These are phyloP conservation scores for Paramyrothecium roridum DNA, from an alignment of 2,329 filamentous ascomycete species.

Conservation along the genomic window DNA sequence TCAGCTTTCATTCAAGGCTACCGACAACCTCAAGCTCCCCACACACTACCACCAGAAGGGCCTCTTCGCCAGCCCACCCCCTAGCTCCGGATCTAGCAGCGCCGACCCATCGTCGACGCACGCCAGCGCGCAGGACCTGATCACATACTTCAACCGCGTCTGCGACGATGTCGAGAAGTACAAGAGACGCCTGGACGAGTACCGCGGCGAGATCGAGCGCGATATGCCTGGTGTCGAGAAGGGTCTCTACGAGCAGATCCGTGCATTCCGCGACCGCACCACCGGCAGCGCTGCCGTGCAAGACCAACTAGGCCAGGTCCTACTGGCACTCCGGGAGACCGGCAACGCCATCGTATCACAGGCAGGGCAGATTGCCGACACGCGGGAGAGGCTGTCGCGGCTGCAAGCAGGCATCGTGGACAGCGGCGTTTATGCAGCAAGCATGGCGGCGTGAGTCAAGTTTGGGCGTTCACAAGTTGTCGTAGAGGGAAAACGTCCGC, in stretches of 20 bases:
- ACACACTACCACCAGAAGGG: slow-evolving; percentile 48
- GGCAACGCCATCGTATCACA: slow-evolving; percentile 36
- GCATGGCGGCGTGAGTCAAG: slow-evolving; percentile 23
- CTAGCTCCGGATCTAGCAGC: slow-evolving; percentile 21
- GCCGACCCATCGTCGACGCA: slow-evolving; percentile 31
- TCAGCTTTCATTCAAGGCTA: slow-evolving; percentile 67
- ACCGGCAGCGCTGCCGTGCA: slow-evolving; percentile 25
- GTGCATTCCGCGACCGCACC: slow-evolving; percentile 30
- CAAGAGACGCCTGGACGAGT: slow-evolving; percentile 39
- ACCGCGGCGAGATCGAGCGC: slow-evolving; percentile 42
- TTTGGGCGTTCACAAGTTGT: background rate
- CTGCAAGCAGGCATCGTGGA: slow-evolving; percentile 38
- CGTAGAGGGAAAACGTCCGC: too few relatives aligned
- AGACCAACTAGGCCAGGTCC: slow-evolving; percentile 35
- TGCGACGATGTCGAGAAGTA: slow-evolving; percentile 40
- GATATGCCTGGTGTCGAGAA: slow-evolving; percentile 47
- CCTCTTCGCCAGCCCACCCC: slow-evolving; percentile 33
- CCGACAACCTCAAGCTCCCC: slow-evolving; percentile 72
- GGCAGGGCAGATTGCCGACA: slow-evolving; percentile 40
- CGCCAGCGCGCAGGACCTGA: slow-evolving; percentile 37
- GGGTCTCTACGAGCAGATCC: slow-evolving; percentile 41
- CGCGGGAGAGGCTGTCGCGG: slow-evolving; percentile 35
- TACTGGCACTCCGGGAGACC: slow-evolving; percentile 35
- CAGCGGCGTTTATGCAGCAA: slow-evolving; percentile 29
- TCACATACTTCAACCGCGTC: slow-evolving; percentile 42